Base-by-base conservation (phyloP, 225 moss, liverwort and hornwort species). In the Physcomitrellopsis africana region DNA sequence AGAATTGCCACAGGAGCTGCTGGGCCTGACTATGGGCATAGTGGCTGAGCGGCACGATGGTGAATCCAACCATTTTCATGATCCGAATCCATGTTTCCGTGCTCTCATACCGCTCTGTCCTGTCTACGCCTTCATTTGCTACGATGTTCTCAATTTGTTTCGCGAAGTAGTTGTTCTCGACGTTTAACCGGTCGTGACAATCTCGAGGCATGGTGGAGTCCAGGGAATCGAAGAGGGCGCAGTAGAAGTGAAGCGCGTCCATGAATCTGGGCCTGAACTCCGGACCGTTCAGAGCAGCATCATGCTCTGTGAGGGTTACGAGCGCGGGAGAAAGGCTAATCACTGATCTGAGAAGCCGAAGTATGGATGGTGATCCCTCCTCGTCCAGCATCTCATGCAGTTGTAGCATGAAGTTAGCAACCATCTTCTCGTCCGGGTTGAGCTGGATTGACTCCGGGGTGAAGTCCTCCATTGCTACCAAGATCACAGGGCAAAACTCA, bases 1-100 rank as follows among this genome's bases (percentile, higher is more conserved):
- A 86, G 51, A 82, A 92, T 67, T 85, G 85, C 92, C 89, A 89
- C 75, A 92, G 79, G 26, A 92, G 84, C 58, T 89, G 85, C 55
- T 86, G 89, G 43, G 89, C 92, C 75, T 92, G 92, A 72, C 91
- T 93, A 11, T 84, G 83, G 32, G 90, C 86, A 48, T 91, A 93
- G 72, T 90, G 90, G 55, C 93, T 93, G n/a, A 89, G 86, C 1
- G 80, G 75, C 6, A 78, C 81, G 56, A 54, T 78, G 47, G 46
- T 46, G 45, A 81, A 91, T 8, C 89, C 91, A 10, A 49, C 77
- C 1, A 47, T 66, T 26, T 55, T 66, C 69, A 93, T 78, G 45
- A 82, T 75, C 3, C 16, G 72, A 53, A 68, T 76, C 93, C 93
- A 93, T 68, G 76, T 76, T 60, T 83, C 83, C 11, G 80, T 78